Base-by-base conservation (phyloP, 352 stramenopile genomes). In the Globisporangium camurandrum region DNA sequence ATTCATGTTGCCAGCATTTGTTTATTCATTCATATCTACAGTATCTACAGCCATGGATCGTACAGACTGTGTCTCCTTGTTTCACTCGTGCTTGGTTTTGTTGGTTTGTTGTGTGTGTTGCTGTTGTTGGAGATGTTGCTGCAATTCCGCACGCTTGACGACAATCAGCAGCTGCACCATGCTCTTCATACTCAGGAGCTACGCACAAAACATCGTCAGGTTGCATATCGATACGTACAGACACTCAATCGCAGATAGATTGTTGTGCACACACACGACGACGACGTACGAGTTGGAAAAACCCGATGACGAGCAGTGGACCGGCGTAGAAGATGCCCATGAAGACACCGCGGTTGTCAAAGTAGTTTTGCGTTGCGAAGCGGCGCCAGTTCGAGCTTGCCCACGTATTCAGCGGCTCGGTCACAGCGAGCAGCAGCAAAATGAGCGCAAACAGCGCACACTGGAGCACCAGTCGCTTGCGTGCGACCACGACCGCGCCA, bases 291-390 rank as follows among this genome's bases (percentile, higher is more conserved):
- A 92, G 39, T 57, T 92, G 81, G 54, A 89, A 75, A 56, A 94
- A 89, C 4, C 78, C 78, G 11, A 76, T 60, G n/a, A 62, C 67
- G 20, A 94, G 69, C 50, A 94, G 54, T 14, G 83, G 83, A 5
- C 64, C 80, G 2, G 75, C 78, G 55, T 86, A 88, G 57, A 94
- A 88, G 55, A 90, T 84, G 24, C 70, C 75, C 56, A 92, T 86
- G 59, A 94, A 94, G 14, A 94, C 71, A 1, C 83, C 83, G 19
- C 71, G 66, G 38, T 68, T 48, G 46, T 92, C 83, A 55, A 94
- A 94, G 62, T 94, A 94, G 38, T 86, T 65, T 48, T 94, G 83
- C 40, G 83, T 86, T 20, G 78, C 76, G 19, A 94, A 52, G 4
- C 69, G 39, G 11, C 49, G 57, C 83, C 83, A 94, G 51, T 89